A percentile compares a stretch with the other conserved stretches of the same genome.
These are phyloP conservation scores for Citrus mangshanensis DNA, from an alignment of 345 rosid genomes.

Conservation along the genomic window DNA sequence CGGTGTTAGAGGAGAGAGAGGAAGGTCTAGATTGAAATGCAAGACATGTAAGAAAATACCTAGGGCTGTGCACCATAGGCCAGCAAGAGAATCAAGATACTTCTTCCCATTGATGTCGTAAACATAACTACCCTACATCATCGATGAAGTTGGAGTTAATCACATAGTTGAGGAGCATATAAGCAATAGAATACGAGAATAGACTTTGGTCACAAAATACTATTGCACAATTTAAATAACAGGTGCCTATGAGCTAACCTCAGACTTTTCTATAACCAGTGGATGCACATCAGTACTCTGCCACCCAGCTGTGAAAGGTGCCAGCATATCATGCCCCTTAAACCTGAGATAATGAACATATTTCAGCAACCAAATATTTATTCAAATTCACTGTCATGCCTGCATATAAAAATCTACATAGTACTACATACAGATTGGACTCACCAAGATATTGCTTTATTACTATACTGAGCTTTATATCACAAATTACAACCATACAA, in stretches of 20 bases:
- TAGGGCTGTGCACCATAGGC: conserved; percentile 95
- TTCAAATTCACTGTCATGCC: neutral
- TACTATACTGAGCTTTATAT: neutral
- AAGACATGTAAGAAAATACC: conserved; percentile 37
- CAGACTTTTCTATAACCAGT: conserved; percentile 74
- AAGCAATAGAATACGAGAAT: neutral
- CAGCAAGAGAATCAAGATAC: conserved; percentile 96
- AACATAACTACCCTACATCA: conserved; percentile 76
- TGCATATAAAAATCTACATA: neutral
- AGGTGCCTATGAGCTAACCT: conserved; percentile 35
- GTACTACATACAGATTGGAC: neutral
- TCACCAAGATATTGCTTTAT: neutral
- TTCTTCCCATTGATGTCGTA: conserved; percentile 73
- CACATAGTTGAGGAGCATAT: neutral
- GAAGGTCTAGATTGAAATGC: neutral
- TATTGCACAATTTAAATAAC: neutral
- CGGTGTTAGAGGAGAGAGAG: neutral
- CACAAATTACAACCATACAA: neutral
- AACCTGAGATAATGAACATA: conserved; percentile 42
- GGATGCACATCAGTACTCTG: conserved; percentile 77
- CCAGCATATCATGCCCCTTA: conserved; percentile 97
- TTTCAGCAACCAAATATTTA: neutral
- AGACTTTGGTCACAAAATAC: neutral
- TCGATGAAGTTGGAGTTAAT: conserved; percentile 10
- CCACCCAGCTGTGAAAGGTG: conserved; percentile 99